phyloP scores from a whole-genome alignment of 2,329 filamentous ascomycete genomes.

The Aspergillus tamarii region DNA sequence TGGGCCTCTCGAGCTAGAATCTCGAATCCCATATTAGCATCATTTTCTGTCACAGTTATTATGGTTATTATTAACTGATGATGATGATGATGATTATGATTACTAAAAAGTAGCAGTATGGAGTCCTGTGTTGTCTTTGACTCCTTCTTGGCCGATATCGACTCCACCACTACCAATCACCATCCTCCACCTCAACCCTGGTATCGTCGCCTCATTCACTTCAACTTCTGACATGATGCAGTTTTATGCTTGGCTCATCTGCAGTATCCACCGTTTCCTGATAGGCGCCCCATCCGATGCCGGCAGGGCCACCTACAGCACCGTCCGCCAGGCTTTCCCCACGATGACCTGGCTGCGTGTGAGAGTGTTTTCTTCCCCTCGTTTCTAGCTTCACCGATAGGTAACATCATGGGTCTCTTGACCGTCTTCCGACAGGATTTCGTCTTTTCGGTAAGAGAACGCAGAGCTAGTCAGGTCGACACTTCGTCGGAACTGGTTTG shows the following conservation, averaged over 20 bases:
- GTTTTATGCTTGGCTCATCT: conserved; percentile 21
- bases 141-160: conserved; percentile 13
- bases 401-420: conserved; percentile 12
- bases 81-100: background rate
- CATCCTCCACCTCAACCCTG: conserved; percentile 18
- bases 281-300: conserved; percentile 21
- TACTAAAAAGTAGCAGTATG: background rate
- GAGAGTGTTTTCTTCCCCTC: conserved; percentile 16
- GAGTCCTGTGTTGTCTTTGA: conserved; percentile 7
- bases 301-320: conserved; percentile 26
- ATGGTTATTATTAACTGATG: background rate
- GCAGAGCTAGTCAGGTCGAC: conserved; percentile 16
- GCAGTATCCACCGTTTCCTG: conserved; percentile 24
- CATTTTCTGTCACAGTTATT: background rate
- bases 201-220: conserved; percentile 23
- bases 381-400: conserved; percentile 27
- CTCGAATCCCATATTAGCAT: background rate
- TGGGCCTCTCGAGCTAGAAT: background rate
- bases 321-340: conserved; percentile 24
- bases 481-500: conserved; percentile 16
- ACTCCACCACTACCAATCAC: conserved; percentile 23
- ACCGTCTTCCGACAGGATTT: background rate
- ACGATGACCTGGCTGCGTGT: conserved; percentile 29
- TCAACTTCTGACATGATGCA: conserved; percentile 20
- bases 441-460: conserved; percentile 12